A percentile compares a stretch with the other conserved stretches of the same genome.
phyloP scores from a whole-genome alignment of 441 rosid species.

The Gossypium schwendimanii region DNA sequence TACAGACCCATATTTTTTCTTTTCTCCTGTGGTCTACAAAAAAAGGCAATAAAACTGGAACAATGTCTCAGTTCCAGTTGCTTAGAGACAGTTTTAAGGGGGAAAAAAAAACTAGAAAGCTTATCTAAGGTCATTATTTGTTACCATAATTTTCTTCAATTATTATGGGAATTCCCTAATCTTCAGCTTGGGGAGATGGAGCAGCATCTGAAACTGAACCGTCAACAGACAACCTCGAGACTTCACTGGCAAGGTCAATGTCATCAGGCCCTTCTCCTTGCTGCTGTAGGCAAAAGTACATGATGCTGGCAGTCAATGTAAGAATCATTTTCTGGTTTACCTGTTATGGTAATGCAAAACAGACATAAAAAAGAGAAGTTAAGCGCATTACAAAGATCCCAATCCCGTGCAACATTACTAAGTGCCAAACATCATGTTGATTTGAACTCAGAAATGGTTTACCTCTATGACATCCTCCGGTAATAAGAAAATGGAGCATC shows the following conservation, averaged over 20 bases:
- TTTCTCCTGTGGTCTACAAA: conserved; percentile 4
- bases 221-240: conserved; percentile 34
- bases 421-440: neutral
- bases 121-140: neutral
- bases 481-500: conserved; percentile 92
- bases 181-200: neutral
- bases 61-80: neutral
- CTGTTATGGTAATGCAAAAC: conserved; percentile 30
- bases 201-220: conserved; percentile 28
- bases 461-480: conserved; percentile 99
- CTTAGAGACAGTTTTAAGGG: neutral
- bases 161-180: neutral
- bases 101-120: neutral
- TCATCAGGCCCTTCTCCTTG: conserved; percentile 37
- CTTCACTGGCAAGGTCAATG: conserved; percentile 29
- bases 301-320: conserved; percentile 75
- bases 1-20: conserved; percentile 7
- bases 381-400: neutral
- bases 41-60: conserved; percentile 3
- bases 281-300: conserved; percentile 86
- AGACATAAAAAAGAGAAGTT: neutral
- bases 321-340: conserved; percentile 96
- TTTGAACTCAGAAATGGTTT: neutral
- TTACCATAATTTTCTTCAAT: neutral
- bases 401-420: neutral